phyloP scores from a whole-genome alignment of 1,139 yeast species.

The Geotrichum phurueaensis region DNA sequence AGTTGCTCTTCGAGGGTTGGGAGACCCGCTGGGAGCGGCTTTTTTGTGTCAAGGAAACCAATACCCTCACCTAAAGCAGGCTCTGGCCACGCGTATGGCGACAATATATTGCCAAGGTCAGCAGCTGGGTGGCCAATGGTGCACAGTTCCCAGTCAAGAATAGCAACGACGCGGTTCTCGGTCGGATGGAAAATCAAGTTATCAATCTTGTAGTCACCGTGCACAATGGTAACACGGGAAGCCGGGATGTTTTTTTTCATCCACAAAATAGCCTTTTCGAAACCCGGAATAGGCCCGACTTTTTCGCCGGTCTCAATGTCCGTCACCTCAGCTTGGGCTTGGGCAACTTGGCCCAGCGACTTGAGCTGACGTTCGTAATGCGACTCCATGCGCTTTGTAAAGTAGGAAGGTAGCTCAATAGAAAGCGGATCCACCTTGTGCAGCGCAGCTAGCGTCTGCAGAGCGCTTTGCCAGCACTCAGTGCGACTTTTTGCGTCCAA shows the following conservation, averaged over 20 bases:
- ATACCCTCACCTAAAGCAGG: slow-evolving; percentile 12
- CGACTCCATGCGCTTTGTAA: slow-evolving; percentile 42
- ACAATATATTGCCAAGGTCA: slow-evolving; percentile 56
- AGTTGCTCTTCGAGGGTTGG: slow-evolving; percentile 28
- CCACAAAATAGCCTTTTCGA: slow-evolving; percentile 44
- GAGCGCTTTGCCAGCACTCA: slow-evolving; percentile 46
- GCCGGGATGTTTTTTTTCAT: slow-evolving; percentile 49
- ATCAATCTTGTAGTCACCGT: slow-evolving; percentile 66
- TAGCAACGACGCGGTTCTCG: slow-evolving; percentile 48
- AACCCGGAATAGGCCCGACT: slow-evolving; percentile 49
- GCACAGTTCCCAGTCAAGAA: slow-evolving; percentile 65
- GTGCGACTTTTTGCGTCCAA: slow-evolving; percentile 29
- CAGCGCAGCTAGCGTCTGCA: slow-evolving; percentile 47
- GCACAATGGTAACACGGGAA: slow-evolving; percentile 45
- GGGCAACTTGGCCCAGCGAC: slow-evolving; percentile 46
- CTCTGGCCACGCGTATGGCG: slow-evolving; percentile 49
- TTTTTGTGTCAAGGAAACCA: slow-evolving; percentile 15
- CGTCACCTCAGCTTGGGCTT: slow-evolving; percentile 41
- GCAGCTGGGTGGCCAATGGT: slow-evolving; percentile 64
- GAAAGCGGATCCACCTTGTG: slow-evolving; percentile 48
- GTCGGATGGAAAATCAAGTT: slow-evolving; percentile 52
- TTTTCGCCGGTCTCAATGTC: slow-evolving; percentile 32
- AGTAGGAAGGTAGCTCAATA: slow-evolving; percentile 39
- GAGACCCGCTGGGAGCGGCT: slow-evolving; percentile 26
- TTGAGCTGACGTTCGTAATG: slow-evolving; percentile 54